phyloP scores from a whole-genome alignment of 306 rosid species.

The Fragaria iinumae region DNA sequence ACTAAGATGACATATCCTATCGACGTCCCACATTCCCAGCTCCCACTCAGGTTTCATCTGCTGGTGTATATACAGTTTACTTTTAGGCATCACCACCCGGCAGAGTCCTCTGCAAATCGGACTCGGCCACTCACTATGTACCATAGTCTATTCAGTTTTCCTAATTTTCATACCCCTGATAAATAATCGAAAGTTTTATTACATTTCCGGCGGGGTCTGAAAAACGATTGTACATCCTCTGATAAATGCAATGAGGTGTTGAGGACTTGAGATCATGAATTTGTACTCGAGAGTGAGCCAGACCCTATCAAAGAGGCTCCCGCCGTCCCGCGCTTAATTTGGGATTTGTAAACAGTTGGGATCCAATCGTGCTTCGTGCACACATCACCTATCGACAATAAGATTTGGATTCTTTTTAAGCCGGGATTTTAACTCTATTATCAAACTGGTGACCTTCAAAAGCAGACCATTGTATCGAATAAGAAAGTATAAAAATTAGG shows the following conservation, averaged over 20 bases:
- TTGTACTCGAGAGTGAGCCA: background rate
- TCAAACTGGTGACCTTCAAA: background rate
- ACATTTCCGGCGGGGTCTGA: background rate
- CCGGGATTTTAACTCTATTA: background rate
- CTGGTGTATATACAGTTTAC: background rate
- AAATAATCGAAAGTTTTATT: background rate
- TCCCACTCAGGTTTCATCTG: background rate
- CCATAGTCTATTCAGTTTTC: background rate
- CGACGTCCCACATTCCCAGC: background rate
- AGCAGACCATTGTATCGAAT: background rate
- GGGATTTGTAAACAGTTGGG: background rate
- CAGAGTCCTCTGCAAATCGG: background rate
- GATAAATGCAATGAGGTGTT: background rate
- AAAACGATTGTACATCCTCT: background rate
- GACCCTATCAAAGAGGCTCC: background rate
- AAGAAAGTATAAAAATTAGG: too few species aligned
- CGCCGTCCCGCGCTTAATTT: background rate
- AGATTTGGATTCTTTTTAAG: background rate
- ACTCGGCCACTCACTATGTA: background rate
- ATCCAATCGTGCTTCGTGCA: constrained; percentile 4
- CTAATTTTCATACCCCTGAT: background rate
- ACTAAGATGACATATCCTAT: constrained; percentile 11
- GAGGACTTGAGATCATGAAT: background rate
- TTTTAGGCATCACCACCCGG: background rate
- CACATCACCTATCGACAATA: background rate